Percentiles rank a stretch among this genome's conserved stretches.
phyloP scores from a whole-genome alignment of 352 stramenopile species.

The Globisporangium radiosum region DNA sequence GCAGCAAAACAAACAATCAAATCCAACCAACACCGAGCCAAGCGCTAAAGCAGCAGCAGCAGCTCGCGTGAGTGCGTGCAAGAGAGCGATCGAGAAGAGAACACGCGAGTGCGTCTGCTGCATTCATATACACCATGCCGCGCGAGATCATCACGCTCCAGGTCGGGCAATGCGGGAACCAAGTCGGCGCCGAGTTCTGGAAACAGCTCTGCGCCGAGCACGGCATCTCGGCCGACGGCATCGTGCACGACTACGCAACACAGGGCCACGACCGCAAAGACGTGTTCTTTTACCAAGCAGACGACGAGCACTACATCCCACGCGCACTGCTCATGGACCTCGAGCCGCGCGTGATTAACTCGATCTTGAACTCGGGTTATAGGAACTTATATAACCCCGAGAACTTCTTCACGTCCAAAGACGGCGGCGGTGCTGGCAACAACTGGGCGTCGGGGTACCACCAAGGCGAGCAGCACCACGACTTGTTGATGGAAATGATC shows the following conservation, averaged over 20 bases:
- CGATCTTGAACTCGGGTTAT: constrained; percentile 89
- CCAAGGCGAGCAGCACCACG: constrained; percentile 92
- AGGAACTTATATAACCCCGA: constrained; percentile 98
- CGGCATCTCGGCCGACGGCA: constrained; percentile 96
- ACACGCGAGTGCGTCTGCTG: background rate
- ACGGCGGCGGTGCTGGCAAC: constrained; percentile 89
- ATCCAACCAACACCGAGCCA: no score
- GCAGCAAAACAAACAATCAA: no score
- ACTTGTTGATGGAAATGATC: constrained; percentile 99
- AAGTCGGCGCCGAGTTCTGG: constrained; percentile 99
- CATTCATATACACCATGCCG: constrained; percentile 59
- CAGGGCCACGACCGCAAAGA: constrained; percentile 97
- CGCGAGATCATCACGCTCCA: constrained; percentile 99
- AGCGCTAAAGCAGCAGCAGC: no score
- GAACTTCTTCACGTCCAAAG: constrained; percentile 95
- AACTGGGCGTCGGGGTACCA: constrained; percentile 92
- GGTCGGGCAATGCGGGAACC: constrained; percentile 99
- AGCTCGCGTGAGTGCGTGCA: no score
- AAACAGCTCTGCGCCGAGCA: constrained; percentile 99
- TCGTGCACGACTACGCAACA: constrained; percentile 92
- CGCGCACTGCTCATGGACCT: constrained; percentile 97
- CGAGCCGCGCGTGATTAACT: constrained; percentile 93
- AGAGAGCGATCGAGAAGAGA: no score
- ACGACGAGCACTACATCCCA: constrained; percentile 99
- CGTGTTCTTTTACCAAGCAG: constrained; percentile 99